Conservation (phyloP, 768 basidiomycete genomes). For the Kwoniella sp. region DNA sequence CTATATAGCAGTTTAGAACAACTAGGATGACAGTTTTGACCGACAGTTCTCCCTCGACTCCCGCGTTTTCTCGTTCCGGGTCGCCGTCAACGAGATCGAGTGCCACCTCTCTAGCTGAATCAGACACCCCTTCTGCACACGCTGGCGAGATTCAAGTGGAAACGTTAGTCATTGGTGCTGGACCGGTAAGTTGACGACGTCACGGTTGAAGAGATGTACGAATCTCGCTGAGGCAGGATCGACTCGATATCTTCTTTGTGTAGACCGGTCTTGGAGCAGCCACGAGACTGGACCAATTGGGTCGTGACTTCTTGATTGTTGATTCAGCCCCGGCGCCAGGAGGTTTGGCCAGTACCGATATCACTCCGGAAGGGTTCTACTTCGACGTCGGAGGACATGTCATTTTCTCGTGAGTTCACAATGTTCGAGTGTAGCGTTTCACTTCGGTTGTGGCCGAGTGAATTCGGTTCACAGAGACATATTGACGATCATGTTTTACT, state of each 20-base stretch:
- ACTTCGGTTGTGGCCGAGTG: not conserved
- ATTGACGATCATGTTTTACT: not conserved
- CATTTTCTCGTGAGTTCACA: conserved; percentile 54
- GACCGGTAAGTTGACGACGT: conserved; percentile 45
- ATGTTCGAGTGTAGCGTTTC: not conserved
- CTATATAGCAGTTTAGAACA: not conserved
- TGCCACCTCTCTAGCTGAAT: not conserved
- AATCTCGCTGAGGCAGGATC: too few species aligned
- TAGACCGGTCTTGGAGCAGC: conserved; percentile 57
- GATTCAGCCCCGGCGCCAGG: conserved; percentile 51
- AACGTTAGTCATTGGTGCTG: conserved; percentile 55
- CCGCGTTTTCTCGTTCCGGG: not conserved
- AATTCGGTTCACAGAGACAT: not conserved
- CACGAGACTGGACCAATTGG: conserved; percentile 56
- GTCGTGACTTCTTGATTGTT: conserved; percentile 46
- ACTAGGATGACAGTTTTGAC: not conserved
- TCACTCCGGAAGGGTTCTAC: conserved; percentile 56
- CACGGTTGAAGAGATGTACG: too few species aligned
- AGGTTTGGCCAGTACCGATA: conserved; percentile 56
- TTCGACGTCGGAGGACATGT: conserved; percentile 58
- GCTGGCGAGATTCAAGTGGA: conserved; percentile 33
- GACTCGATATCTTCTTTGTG: not conserved
- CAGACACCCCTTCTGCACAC: not conserved
- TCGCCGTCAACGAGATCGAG: not conserved
- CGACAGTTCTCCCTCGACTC: not conserved